Evolutionary conservation across 768 basidiomycete species (phyloP).

Genomic region (Boletus subparvulus): DNA sequence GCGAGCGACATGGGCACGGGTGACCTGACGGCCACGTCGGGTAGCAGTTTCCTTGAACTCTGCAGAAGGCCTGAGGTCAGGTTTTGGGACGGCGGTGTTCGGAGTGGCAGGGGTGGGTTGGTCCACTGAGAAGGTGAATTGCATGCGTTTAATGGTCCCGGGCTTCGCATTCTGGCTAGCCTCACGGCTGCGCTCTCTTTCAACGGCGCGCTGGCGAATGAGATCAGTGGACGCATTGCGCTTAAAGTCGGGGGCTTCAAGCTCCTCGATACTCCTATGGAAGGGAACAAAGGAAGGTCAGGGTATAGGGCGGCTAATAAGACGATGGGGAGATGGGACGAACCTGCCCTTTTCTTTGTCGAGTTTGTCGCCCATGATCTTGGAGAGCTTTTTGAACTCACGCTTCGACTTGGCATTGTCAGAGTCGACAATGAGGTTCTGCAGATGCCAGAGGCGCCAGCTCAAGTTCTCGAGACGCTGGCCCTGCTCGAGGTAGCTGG

Average conservation of each 20-base stretch:
- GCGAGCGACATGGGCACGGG: conserved; percentile 37
- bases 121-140: conserved; percentile 86
- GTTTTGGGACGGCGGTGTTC: conserved; percentile 53
- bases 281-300: neutral
- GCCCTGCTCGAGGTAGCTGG: conserved; percentile 87
- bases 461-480: conserved; percentile 89
- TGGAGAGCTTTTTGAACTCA: conserved; percentile 87
- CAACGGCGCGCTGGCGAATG: conserved; percentile 75
- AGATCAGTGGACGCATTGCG: conserved; percentile 79
- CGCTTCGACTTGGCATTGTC: conserved; percentile 87
- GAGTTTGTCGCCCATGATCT: conserved; percentile 86
- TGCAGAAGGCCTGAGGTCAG: conserved; percentile 61
- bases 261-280: conserved; percentile 76
- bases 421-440: conserved; percentile 87
- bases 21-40: conserved; percentile 40
- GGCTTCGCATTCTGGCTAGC: conserved; percentile 59
- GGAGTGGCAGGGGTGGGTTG: conserved; percentile 52
- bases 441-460: conserved; percentile 91
- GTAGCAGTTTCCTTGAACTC: conserved; percentile 56
- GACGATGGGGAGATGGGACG: conserved; percentile 31
- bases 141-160: conserved; percentile 83
- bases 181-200: conserved; percentile 79
- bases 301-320: conserved; percentile 13
- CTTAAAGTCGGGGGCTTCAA: conserved; percentile 80
- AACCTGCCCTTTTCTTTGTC: conserved; percentile 92